phyloP scores from a whole-genome alignment of 345 rosid species.

The Eutrema japonicum region DNA sequence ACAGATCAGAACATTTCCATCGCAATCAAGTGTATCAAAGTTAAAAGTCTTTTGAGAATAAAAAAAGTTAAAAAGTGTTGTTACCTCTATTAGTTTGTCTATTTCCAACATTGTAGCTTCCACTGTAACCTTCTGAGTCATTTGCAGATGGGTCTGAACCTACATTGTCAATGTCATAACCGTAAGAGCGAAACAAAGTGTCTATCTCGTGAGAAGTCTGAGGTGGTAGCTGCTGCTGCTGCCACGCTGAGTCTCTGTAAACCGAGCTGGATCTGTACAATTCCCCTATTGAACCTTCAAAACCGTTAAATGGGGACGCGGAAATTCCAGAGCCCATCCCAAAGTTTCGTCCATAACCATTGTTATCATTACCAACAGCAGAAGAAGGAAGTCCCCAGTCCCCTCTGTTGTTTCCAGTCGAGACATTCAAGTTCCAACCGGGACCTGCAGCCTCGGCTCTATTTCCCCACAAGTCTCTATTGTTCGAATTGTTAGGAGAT shows the following conservation, averaged over 20 bases:
- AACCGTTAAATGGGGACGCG: constrained; percentile 53
- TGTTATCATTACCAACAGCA: constrained; percentile 43
- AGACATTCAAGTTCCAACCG: constrained; percentile 60
- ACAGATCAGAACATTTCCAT: constrained; percentile 4
- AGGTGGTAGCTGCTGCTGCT: constrained; percentile 31
- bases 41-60: constrained; percentile 1
- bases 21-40: not conserved
- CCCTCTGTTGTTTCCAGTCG: constrained; percentile 64
- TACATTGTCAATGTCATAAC: constrained; percentile 64
- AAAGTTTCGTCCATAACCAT: constrained; percentile 57
- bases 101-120: constrained; percentile 70
- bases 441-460: constrained; percentile 59
- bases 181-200: constrained; percentile 57
- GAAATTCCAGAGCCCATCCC: constrained; percentile 50
- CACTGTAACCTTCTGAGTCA: constrained; percentile 68
- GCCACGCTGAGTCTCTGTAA: constrained; percentile 82
- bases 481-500: constrained; percentile 53
- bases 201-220: constrained; percentile 65
- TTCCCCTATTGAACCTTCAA: constrained; percentile 69
- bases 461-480: constrained; percentile 82
- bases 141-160: constrained; percentile 63
- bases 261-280: constrained; percentile 61
- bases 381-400: constrained; percentile 66
- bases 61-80: not conserved
- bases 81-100: constrained; percentile 89